These are phyloP conservation scores for Aspergillus sclerotioniger DNA, from an alignment of 495 filamentous ascomycete species.

Conservation along the genomic window DNA sequence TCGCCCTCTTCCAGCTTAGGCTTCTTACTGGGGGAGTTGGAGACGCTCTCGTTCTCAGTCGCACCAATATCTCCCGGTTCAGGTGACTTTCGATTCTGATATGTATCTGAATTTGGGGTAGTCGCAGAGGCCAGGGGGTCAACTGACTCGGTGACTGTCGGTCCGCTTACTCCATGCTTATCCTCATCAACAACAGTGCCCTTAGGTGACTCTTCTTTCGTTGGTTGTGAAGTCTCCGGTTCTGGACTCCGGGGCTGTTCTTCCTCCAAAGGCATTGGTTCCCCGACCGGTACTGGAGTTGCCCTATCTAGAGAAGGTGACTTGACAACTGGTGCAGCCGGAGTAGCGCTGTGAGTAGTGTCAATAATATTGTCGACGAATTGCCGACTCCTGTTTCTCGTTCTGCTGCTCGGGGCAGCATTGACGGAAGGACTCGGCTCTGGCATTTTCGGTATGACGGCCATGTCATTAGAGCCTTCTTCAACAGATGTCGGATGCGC, in stretches of 20 bases:
- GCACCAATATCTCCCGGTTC: conserved; percentile 27
- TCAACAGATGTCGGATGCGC: conserved; percentile 20
- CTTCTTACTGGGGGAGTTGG: conserved; percentile 26
- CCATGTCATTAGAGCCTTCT: conserved; percentile 23
- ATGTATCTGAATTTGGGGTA: conserved; percentile 13
- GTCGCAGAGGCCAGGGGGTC: conserved; percentile 1
- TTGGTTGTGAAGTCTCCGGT: not conserved
- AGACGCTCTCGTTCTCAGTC: conserved; percentile 12
- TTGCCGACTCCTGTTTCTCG: conserved; percentile 19
- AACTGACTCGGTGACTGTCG: not conserved
- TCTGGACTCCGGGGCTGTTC: conserved; percentile 7
- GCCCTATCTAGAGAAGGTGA: conserved; percentile 13
- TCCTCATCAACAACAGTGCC: conserved; percentile 10
- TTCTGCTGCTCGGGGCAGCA: conserved; percentile 16
- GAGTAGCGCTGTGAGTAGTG: not conserved
- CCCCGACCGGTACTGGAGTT: conserved; percentile 3
- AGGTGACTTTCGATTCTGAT: conserved; percentile 33
- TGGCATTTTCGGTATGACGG: conserved; percentile 8
- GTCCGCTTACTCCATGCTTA: conserved; percentile 4
- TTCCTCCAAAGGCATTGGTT: not conserved
- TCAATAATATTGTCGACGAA: conserved; percentile 11
- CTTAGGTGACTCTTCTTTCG: conserved; percentile 13
- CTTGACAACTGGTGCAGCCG: conserved; percentile 5
- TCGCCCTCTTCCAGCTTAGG: conserved; percentile 33
- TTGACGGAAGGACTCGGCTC: conserved; percentile 16